These are phyloP conservation scores for Stephanodiscus triporus DNA, from an alignment of 108 stramenopile species.

Conservation along the genomic window DNA sequence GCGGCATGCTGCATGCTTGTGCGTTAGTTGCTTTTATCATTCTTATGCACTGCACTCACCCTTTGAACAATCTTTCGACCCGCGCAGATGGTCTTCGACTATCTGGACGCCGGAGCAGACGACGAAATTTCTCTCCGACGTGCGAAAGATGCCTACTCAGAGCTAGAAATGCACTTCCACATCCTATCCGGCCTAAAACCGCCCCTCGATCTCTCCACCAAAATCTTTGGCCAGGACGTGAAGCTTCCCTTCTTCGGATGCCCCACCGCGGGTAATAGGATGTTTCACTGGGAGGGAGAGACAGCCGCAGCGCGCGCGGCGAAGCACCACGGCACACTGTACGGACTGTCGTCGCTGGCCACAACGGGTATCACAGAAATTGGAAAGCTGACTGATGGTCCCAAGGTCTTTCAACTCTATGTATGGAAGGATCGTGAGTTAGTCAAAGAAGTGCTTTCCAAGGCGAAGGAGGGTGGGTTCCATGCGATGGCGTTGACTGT, in stretches of 20 bases:
- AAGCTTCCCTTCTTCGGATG: constrained; percentile 90
- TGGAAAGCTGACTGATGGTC: constrained; percentile 70
- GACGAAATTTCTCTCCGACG: constrained; percentile 91
- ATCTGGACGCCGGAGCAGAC: constrained; percentile 90
- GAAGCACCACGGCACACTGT: constrained; percentile 84
- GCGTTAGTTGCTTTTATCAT: background rate
- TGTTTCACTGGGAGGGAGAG: constrained; percentile 95
- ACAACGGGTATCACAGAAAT: constrained; percentile 89
- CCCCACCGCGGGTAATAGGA: constrained; percentile 91
- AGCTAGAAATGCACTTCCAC: constrained; percentile 93
- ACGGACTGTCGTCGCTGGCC: constrained; percentile 86
- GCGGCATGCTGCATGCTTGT: background rate
- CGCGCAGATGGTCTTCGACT: constrained; percentile 90
- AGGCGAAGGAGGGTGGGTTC: constrained; percentile 95
- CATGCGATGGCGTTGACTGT: constrained; percentile 95
- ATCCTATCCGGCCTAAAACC: constrained; percentile 90
- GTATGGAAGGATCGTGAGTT: constrained; percentile 97
- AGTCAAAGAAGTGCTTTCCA: constrained; percentile 90
- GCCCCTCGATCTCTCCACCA: constrained; percentile 84
- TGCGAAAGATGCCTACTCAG: constrained; percentile 88
- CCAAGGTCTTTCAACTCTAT: constrained; percentile 96
- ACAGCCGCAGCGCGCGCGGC: constrained; percentile 89
- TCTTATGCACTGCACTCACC: background rate
- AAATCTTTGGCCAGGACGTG: constrained; percentile 84
- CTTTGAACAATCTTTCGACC: background rate